Evolutionary conservation across 192 early-diverging fungal genomes (phyloP).

Genomic region (Paraglomus occultum): DNA sequence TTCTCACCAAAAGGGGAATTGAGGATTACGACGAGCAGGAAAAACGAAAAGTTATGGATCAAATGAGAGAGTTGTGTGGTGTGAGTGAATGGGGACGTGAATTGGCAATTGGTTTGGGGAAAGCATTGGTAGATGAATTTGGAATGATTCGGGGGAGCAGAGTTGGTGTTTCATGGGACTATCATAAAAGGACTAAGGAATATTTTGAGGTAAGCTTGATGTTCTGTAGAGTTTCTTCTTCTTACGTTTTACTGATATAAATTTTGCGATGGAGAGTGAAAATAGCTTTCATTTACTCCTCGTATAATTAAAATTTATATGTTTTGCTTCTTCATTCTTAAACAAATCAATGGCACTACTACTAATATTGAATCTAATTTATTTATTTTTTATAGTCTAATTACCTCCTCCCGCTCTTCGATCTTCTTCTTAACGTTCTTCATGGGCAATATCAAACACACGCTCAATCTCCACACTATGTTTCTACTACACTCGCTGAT

Average conservation of each 20-base stretch:
- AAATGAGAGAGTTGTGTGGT: slow-evolving; percentile 48
- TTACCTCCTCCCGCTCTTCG: slow-evolving; percentile 51
- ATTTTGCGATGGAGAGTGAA: too few relatives aligned
- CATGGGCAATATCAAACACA: slow-evolving; percentile 45
- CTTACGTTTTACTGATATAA: not conserved
- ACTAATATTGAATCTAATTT: slow-evolving; percentile 2
- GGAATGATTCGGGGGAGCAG: slow-evolving; percentile 53
- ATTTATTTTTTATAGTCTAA: slow-evolving; percentile 29
- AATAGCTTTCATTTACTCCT: too few relatives aligned
- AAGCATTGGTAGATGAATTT: slow-evolving; percentile 63
- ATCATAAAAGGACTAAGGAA: slow-evolving; percentile 59
- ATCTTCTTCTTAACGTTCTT: slow-evolving; percentile 46
- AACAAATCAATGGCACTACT: not conserved
- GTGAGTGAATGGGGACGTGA: slow-evolving; percentile 36
- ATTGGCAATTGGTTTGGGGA: slow-evolving; percentile 50
- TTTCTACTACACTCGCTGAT: slow-evolving; percentile 26
- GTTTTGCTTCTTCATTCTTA: too few relatives aligned
- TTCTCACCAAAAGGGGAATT: slow-evolving; percentile 65
- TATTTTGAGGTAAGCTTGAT: slow-evolving; percentile 55
- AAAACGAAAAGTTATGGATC: slow-evolving; percentile 52
- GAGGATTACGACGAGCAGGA: slow-evolving; percentile 55
- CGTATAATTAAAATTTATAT: too few relatives aligned
- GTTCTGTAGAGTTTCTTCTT: not conserved
- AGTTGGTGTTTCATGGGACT: slow-evolving; percentile 68
- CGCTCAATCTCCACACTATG: slow-evolving; percentile 32